Conservation (phyloP, 1,284 basidiomycete species). For the Leccinum solheimii region DNA sequence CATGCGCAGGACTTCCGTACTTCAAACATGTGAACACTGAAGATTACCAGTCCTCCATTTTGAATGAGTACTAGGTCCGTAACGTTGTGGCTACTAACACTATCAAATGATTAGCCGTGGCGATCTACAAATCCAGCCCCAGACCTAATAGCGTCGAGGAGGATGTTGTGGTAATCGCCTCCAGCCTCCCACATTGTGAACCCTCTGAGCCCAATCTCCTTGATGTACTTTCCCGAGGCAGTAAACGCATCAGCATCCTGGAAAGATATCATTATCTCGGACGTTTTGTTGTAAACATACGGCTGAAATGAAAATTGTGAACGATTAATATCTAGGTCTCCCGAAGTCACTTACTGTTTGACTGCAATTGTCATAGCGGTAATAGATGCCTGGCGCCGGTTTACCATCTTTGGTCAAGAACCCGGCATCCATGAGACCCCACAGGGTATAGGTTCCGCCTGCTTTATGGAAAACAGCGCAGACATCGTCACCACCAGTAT, state of each 20-base stretch:
- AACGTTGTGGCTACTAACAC: no score
- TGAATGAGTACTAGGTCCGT: not conserved
- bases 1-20: not conserved
- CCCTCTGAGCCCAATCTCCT: conserved; percentile 43
- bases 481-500: conserved; percentile 33
- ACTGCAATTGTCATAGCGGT: conserved; percentile 3
- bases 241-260: conserved; percentile 47
- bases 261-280: conserved; percentile 38
- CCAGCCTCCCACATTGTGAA: conserved; percentile 61
- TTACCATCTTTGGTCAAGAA: conserved; percentile 42
- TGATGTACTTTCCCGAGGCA: conserved; percentile 57
- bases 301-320: conserved; percentile 31
- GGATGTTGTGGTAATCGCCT: conserved; percentile 50
- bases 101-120: not conserved
- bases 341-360: conserved; percentile 1
- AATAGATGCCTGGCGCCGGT: conserved; percentile 37
- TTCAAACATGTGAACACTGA: not conserved
- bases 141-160: conserved; percentile 49
- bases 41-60: not conserved
- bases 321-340: not conserved
- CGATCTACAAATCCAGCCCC: conserved; percentile 30
- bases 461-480: conserved; percentile 40
- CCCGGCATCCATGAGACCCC: conserved; percentile 42
- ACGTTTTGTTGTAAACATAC: conserved; percentile 43
- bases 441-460: conserved; percentile 43